Percentiles rank a stretch among this genome's conserved stretches.
phyloP scores from a whole-genome alignment of 2,329 filamentous ascomycete genomes.

The Fusarium dimerum region DNA sequence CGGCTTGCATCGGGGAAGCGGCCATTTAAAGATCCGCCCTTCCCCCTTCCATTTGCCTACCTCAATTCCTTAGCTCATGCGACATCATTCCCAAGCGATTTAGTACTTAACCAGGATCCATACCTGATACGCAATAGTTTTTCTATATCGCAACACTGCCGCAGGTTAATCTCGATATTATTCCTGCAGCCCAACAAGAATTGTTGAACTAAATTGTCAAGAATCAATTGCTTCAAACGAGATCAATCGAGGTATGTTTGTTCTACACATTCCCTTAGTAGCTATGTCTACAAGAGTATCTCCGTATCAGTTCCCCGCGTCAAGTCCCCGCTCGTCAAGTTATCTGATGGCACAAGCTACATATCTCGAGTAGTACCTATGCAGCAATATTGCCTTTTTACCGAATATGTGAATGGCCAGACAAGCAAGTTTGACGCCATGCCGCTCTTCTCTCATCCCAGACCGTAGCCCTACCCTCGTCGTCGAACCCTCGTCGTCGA shows the following conservation, averaged over 20 bases:
- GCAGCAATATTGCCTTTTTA: not conserved
- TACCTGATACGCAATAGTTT: not conserved
- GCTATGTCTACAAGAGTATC: not conserved
- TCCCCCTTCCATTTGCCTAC: conserved; percentile 10
- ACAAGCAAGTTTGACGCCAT: not conserved
- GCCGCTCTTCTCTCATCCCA: no score
- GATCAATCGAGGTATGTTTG: not conserved
- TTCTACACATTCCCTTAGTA: not conserved
- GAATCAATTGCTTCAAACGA: not conserved
- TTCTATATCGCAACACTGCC: not conserved
- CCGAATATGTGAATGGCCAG: not conserved
- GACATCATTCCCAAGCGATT: conserved; percentile 5
- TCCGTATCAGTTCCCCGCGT: not conserved
- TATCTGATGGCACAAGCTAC: not conserved
- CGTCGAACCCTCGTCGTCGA: no score
- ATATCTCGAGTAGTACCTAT: not conserved
- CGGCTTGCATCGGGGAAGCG: conserved; percentile 22
- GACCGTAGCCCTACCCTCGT: no score
- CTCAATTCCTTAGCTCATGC: conserved; percentile 1
- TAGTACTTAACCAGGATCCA: not conserved
- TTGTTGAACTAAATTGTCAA: no score
- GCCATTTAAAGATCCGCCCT: conserved; percentile 30
- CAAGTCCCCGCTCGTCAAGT: not conserved
- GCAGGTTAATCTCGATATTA: not conserved
- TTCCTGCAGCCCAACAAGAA: no score